Evolutionary conservation across 1,284 basidiomycete genomes (phyloP).

Genomic region (Ustilago crameri): DNA sequence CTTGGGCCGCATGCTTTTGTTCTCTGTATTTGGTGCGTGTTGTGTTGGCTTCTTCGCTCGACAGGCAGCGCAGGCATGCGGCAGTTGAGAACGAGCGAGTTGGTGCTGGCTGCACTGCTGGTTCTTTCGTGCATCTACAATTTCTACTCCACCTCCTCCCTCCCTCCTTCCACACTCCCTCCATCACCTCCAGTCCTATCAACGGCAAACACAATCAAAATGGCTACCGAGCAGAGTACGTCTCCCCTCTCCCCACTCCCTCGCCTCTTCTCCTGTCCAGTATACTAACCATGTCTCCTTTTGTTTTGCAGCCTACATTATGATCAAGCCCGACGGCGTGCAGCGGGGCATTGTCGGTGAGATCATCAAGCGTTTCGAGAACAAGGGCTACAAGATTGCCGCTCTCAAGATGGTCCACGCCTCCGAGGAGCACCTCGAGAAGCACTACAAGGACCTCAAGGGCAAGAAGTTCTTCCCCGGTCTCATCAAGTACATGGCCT

Average conservation of each 20-base stretch:
- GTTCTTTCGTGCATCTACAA: conserved; percentile 13
- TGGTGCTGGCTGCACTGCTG: conserved; percentile 24
- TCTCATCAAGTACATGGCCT: conserved; percentile 74
- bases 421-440: conserved; percentile 65
- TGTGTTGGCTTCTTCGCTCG: too few relatives aligned
- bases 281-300: neutral
- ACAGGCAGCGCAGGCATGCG: neutral
- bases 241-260: neutral
- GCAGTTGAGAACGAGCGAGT: conserved; percentile 5
- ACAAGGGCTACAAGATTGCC: conserved; percentile 65
- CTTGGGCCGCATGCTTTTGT: too few relatives aligned
- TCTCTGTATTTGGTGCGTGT: too few relatives aligned
- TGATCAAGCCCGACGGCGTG: conserved; percentile 68
- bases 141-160: conserved; percentile 3
- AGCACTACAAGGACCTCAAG: conserved; percentile 68
- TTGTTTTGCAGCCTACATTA: conserved; percentile 58
- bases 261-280: neutral
- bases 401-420: conserved; percentile 66
- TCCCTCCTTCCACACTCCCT: conserved; percentile 14
- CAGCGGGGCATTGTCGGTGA: conserved; percentile 65
- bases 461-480: conserved; percentile 68
- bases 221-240: conserved; percentile 66
- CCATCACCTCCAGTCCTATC: conserved; percentile 9
- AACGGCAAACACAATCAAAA: conserved; percentile 35
- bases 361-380: conserved; percentile 66